Base-by-base conservation (phyloP, 352 stramenopile species). In the Pythium sukuiense region DNA sequence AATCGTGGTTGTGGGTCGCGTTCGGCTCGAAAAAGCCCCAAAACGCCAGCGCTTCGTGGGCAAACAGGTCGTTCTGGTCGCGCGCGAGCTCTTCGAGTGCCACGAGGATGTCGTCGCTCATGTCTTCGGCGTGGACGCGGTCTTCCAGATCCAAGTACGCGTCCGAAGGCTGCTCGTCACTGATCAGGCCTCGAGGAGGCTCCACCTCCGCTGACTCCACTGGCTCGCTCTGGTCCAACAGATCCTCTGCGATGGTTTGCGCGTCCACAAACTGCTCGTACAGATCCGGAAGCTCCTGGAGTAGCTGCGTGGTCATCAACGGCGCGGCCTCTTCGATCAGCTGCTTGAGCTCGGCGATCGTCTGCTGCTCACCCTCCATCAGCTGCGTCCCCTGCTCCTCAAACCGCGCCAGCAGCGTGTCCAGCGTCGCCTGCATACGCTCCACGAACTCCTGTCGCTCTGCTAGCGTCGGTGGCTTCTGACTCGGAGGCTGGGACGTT, bases 21-120 rank as follows among this genome's bases (percentile, higher is more conserved):
- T 55, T 61, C 0, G 79, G 74, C 30, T 89, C 80, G 61, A 92
- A 90, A 3, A 92, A 76, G 50, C 77, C 71, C 56, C 81, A 74
- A 63, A 79, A 88, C n/a, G 83, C 83, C 18, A 89, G 68, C 33
- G 75, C 75, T 45, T 86, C 83, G 39, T 82, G 67, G 8, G 83
- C 83, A 46, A 75, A 89, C 50, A 72, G 16, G 60, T 90, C 81
- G 29, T 75, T 55, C 6, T 65, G 48, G 3, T 75, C 63, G 20
- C 67, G 58, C 0, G 55, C 64, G 9, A 89, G 76, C 27, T 26
- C 39, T 29, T 68, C 7, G 13, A 92, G 52, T 16, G 76, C 53
- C 1, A 69, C 45, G n/a, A 90, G 52, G 1, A 83, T 37, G 18
- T 85, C 76, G 13, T 65, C 6, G 9, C 69, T 80, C 63, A 80